Conservation (phyloP, 2,329 filamentous ascomycete species). For the Thielaviopsis punctulata region DNA sequence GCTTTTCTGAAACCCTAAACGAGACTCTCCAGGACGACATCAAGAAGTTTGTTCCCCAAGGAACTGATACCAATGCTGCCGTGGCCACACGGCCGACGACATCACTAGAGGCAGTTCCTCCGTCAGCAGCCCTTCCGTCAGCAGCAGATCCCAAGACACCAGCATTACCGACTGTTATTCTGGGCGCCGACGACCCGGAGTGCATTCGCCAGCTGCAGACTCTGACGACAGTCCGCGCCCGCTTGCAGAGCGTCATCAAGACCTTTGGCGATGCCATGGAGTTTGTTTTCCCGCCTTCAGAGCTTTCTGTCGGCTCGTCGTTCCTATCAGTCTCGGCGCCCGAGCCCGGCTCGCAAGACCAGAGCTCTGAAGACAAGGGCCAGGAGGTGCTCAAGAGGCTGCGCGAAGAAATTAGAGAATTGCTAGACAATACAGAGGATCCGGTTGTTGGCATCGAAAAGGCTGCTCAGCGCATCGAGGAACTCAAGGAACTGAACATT, state of each 20-base stretch:
- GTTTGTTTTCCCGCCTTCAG: conserved; percentile 79
- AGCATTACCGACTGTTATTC: conserved; percentile 9
- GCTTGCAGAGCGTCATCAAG: conserved; percentile 79
- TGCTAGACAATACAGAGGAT: conserved; percentile 42
- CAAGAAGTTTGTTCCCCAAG: conserved; percentile 47
- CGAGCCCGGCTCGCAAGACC: conserved; percentile 43
- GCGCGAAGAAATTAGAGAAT: conserved; percentile 50
- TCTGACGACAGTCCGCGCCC: conserved; percentile 61
- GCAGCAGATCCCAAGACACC: conserved; percentile 12
- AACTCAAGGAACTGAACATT: conserved; percentile 55
- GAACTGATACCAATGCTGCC: conserved; percentile 20
- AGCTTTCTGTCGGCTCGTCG: conserved; percentile 65
- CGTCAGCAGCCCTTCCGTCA: conserved; percentile 2
- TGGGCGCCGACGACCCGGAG: conserved; percentile 31
- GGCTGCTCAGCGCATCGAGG: conserved; percentile 57
- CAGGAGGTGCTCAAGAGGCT: conserved; percentile 59
- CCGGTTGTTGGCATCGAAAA: conserved; percentile 52
- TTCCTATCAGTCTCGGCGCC: conserved; percentile 84
- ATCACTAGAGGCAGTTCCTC: background rate
- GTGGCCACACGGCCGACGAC: conserved; percentile 11
- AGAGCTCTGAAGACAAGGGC: conserved; percentile 70
- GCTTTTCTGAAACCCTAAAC: conserved; percentile 61
- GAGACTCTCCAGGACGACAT: conserved; percentile 59
- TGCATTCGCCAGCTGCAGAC: conserved; percentile 69
- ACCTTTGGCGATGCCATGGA: conserved; percentile 92